Conservation (phyloP, 1,284 basidiomycete genomes). For the Rhodotorula mucilaginosa region DNA sequence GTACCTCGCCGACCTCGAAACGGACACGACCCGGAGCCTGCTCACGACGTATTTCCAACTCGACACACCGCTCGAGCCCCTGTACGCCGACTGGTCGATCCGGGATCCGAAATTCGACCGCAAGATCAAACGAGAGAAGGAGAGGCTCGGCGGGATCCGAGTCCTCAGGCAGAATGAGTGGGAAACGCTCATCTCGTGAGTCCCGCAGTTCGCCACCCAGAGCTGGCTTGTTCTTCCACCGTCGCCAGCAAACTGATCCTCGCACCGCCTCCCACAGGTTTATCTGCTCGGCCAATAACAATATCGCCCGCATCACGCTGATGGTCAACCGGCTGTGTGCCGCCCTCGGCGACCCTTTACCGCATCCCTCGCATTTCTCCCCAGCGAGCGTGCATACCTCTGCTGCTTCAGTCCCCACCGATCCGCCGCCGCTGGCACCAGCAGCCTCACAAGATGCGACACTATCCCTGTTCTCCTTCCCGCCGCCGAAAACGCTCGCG, state of each 20-base stretch:
- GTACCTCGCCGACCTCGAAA: constrained; percentile 51
- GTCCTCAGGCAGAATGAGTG: constrained; percentile 92
- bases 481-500: constrained; percentile 68
- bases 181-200: constrained; percentile 88
- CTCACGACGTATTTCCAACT: constrained; percentile 88
- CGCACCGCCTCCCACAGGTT: constrained; percentile 59
- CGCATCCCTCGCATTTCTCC: constrained; percentile 37
- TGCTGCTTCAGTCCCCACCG: constrained; percentile 46
- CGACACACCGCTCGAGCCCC: constrained; percentile 64
- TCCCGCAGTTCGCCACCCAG: constrained; percentile 40
- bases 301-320: constrained; percentile 84
- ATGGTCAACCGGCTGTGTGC: constrained; percentile 65
- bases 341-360: constrained; percentile 38
- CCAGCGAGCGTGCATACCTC: constrained; percentile 7
- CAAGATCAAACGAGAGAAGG: constrained; percentile 59
- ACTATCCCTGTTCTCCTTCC: constrained; percentile 73
- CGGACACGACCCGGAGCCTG: constrained; percentile 69
- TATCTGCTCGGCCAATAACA: constrained; percentile 98
- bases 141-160: constrained; percentile 58
- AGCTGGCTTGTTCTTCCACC: no score
- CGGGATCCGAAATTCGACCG: constrained; percentile 73
- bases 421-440: constrained; percentile 45
- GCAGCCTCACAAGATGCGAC: neutral
- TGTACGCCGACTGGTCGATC: constrained; percentile 74
- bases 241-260: neutral